Evolutionary conservation across 306 rosid species (phyloP).

Genomic region (Prunus mongolica): DNA sequence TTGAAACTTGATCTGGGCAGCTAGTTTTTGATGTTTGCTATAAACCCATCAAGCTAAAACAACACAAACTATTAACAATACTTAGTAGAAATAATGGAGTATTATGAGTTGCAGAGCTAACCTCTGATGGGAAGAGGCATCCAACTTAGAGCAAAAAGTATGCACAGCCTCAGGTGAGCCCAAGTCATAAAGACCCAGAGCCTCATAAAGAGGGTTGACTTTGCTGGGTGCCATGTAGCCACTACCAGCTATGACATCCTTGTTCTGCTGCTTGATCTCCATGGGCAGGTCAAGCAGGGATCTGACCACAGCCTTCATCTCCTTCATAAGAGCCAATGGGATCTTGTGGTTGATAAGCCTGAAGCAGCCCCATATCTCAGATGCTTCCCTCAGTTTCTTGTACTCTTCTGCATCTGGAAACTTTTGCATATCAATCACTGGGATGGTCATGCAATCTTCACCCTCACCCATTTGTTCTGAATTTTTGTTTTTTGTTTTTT

Average conservation of each 20-base stretch:
- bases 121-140: constrained; percentile 43
- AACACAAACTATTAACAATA: not conserved
- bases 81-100: not conserved
- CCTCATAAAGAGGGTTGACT: constrained; percentile 45
- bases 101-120: not conserved
- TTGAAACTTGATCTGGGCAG: no score
- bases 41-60: not conserved
- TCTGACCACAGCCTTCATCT: constrained; percentile 42
- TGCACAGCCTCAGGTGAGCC: constrained; percentile 36
- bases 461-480: not conserved
- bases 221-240: constrained; percentile 45
- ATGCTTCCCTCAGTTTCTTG: constrained; percentile 46
- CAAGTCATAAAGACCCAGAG: constrained; percentile 46
- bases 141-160: constrained; percentile 42
- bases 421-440: constrained; percentile 40
- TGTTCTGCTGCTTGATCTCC: constrained; percentile 50
- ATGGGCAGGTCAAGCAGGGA: constrained; percentile 48
- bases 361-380: constrained; percentile 62
- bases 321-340: constrained; percentile 36
- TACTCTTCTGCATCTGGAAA: constrained; percentile 21
- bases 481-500: not conserved
- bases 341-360: constrained; percentile 51
- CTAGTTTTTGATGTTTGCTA: no score
- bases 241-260: constrained; percentile 36
- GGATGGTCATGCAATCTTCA: constrained; percentile 8